These are phyloP conservation scores for Tieghemiomyces parasiticus DNA, from an alignment of 192 early-diverging fungal genomes.

Conservation along the genomic window DNA sequence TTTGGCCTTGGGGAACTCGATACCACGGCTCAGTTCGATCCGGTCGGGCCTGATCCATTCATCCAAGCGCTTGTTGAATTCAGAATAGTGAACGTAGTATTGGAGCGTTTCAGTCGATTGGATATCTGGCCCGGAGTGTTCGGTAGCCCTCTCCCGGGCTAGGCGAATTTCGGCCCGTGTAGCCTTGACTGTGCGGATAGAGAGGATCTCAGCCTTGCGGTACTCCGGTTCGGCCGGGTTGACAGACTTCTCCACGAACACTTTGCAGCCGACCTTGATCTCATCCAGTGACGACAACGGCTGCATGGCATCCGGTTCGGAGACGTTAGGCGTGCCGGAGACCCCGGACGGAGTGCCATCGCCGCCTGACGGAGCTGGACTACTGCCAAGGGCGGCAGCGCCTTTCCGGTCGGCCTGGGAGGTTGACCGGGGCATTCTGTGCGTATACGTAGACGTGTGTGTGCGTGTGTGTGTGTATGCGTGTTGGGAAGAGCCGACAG, in stretches of 20 bases:
- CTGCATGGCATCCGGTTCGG: neutral
- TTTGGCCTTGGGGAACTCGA: slow-evolving; percentile 57
- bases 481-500: too few relatives aligned
- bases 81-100: slow-evolving; percentile 94
- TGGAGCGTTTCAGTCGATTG: slow-evolving; percentile 31
- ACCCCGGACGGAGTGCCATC: too few relatives aligned
- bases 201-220: slow-evolving; percentile 77
- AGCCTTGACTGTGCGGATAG: slow-evolving; percentile 39
- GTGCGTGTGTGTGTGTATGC: too few relatives aligned
- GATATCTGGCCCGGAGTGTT: slow-evolving; percentile 14
- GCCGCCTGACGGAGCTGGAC: too few relatives aligned
- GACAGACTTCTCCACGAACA: slow-evolving; percentile 36
- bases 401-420: too few relatives aligned
- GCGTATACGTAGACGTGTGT: too few relatives aligned
- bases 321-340: too few relatives aligned
- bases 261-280: slow-evolving; percentile 40
- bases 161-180: slow-evolving; percentile 25
- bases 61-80: slow-evolving; percentile 97
- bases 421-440: too few relatives aligned
- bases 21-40: slow-evolving; percentile 45
- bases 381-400: too few relatives aligned
- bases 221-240: slow-evolving; percentile 39
- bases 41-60: slow-evolving; percentile 73
- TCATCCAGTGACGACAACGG: slow-evolving; percentile 8
- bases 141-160: slow-evolving; percentile 27